These are phyloP conservation scores for Xerocomus spinulosus DNA, from an alignment of 768 basidiomycete genomes.

Conservation along the genomic window DNA sequence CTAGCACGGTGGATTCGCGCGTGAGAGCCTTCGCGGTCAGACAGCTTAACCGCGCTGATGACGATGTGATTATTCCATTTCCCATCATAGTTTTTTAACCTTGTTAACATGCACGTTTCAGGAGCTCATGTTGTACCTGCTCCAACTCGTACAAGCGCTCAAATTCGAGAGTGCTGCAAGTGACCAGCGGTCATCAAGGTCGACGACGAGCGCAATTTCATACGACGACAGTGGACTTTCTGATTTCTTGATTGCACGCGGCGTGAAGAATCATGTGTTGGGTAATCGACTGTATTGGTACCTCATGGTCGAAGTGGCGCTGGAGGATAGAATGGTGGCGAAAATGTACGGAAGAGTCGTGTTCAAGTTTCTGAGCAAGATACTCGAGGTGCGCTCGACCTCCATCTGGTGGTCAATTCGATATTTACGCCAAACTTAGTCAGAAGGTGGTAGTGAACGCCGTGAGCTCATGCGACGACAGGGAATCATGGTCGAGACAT, in stretches of 20 bases:
- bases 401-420: background rate
- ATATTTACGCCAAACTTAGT: slow-evolving; percentile 33
- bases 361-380: slow-evolving; percentile 84
- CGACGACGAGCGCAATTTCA: slow-evolving; percentile 68
- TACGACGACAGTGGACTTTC: slow-evolving; percentile 92
- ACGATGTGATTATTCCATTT: slow-evolving; percentile 60
- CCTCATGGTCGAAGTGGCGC: slow-evolving; percentile 90
- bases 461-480: slow-evolving; percentile 89
- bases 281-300: slow-evolving; percentile 98
- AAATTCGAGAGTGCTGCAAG: slow-evolving; percentile 88
- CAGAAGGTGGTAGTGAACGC: slow-evolving; percentile 74
- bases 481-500: slow-evolving; percentile 79
- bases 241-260: slow-evolving; percentile 85
- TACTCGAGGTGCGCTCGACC: slow-evolving; percentile 62
- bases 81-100: background rate
- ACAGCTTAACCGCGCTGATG: slow-evolving; percentile 86
- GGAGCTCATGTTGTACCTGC: slow-evolving; percentile 88
- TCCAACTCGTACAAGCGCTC: slow-evolving; percentile 96
- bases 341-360: slow-evolving; percentile 94
- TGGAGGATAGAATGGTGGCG: slow-evolving; percentile 79
- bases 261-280: slow-evolving; percentile 75
- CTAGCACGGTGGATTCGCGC: slow-evolving; percentile 82
- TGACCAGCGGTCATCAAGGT: slow-evolving; percentile 72
- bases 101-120: slow-evolving; percentile 29
- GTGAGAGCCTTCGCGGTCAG: slow-evolving; percentile 93